Evolutionary conservation across 495 filamentous ascomycete genomes (phyloP), one percentile per base, ranked within the genome.

Genomic region (Neurospora sp.): DNA sequence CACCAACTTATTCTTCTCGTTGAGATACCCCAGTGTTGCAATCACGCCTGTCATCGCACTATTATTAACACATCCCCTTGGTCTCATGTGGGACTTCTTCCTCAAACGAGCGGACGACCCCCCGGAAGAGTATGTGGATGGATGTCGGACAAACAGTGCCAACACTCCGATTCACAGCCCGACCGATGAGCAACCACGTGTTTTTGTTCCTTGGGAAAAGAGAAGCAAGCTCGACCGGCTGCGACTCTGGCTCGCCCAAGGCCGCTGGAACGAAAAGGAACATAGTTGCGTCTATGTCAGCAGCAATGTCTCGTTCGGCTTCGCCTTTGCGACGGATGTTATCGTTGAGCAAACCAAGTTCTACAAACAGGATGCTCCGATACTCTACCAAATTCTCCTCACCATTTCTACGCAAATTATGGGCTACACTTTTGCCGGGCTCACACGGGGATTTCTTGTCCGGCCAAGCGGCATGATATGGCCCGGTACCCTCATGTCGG

Each of bases 241-340:
- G 20, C 88, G 91, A 70, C 83, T 92, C 6, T 95, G 93, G 93
- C 84, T 95, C 14, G 91, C 90, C 14, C 93, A 94, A 76, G 93
- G 93, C 5, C 86, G 83, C 40, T 95, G 93, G 93, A 95, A 95
- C 78, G 90, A 93, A 76, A 95, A 95, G 79, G 93, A 95, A 80
- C 93, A 95, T 82, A 91, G 88, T 71, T 95, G 93, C 80, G 91
- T 95, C 72, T 95, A 94, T 77, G 93, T 95, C 76, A 92, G 90
- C 84, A 95, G 93, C 82, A 95, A 95, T 80, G 92, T 95, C 38
- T 93, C 93, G n/a, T 95, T 95, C 78, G 93, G 93, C 0, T 95
- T 95, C 83, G 93, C 93, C 35, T 95, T 95, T 81, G 91, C 91
- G 62, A 93, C 91, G 42, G 91, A 93, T 81, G 89, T 95, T 74